Evolutionary conservation across 345 rosid species (phyloP).

Genomic region (Linum usitatissimum): DNA sequence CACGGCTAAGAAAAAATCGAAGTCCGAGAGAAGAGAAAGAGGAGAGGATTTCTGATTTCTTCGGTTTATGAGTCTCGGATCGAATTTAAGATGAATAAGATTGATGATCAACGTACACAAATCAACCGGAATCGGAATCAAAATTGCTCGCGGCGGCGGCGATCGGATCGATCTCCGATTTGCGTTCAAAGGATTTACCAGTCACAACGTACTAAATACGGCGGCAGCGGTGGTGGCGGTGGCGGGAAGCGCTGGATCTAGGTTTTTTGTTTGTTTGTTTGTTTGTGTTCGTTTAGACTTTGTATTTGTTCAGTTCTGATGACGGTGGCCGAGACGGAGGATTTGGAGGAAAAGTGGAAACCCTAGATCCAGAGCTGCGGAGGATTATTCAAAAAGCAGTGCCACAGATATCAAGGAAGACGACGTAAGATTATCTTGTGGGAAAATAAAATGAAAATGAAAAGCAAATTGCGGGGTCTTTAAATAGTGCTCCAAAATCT

Average conservation of each 20-base stretch:
- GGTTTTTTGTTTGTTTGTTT: too few species aligned
- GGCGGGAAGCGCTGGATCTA: too few species aligned
- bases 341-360: not conserved
- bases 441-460: too few species aligned
- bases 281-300: not conserved
- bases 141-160: not conserved
- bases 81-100: not conserved
- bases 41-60: not conserved
- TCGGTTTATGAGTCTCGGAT: not conserved
- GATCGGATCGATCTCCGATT: not conserved
- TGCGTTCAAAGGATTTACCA: not conserved
- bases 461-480: not conserved
- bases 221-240: too few species aligned
- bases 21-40: not conserved
- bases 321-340: not conserved
- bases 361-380: constrained; percentile 4
- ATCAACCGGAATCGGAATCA: not conserved
- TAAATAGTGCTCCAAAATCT: not conserved
- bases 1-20: not conserved
- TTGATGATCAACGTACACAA: not conserved
- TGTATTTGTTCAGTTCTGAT: not conserved
- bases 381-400: too few species aligned
- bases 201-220: not conserved
- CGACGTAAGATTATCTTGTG: too few species aligned
- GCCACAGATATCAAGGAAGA: too few species aligned